Conservation (phyloP, 306 rosid genomes). For the Vachellia pachyceras region DNA sequence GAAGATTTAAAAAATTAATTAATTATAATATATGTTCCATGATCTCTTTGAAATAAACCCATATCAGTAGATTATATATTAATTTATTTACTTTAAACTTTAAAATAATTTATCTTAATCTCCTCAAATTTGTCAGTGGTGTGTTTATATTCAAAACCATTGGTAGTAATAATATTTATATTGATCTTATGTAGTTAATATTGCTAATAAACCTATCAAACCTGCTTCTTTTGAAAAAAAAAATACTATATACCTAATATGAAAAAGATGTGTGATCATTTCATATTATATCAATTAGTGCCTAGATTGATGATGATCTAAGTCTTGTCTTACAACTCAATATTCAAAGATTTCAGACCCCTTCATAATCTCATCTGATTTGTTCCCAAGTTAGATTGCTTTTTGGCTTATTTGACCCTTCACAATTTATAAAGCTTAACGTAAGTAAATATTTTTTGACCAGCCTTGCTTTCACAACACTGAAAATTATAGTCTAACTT, state of each 20-base stretch:
- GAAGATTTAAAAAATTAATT: too few species aligned
- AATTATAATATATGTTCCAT: too few species aligned
- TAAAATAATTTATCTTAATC: too few species aligned
- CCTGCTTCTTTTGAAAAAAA: slow-evolving; percentile 49
- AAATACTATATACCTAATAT: slow-evolving; percentile 4
- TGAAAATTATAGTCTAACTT: neutral
- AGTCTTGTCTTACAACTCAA: neutral
- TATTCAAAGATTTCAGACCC: neutral
- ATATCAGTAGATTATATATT: too few species aligned
- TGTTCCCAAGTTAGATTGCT: neutral
- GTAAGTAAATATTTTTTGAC: neutral
- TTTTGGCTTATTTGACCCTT: slow-evolving; percentile 11
- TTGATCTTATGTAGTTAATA: neutral
- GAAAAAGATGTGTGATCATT: slow-evolving; percentile 9
- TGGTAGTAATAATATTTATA: too few species aligned
- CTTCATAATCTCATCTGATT: neutral
- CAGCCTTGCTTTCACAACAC: neutral
- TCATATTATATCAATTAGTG: slow-evolving; percentile 29
- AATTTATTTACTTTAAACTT: too few species aligned
- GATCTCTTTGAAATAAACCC: too few species aligned
- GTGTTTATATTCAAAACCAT: too few species aligned
- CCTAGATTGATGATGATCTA: slow-evolving; percentile 48
- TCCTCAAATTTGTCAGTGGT: too few species aligned
- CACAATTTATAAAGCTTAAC: neutral
- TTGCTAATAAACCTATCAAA: slow-evolving; percentile 37